Evolutionary conservation across 164 flowering plant species (phyloP).

Genomic region (Aristolochia contorta): DNA sequence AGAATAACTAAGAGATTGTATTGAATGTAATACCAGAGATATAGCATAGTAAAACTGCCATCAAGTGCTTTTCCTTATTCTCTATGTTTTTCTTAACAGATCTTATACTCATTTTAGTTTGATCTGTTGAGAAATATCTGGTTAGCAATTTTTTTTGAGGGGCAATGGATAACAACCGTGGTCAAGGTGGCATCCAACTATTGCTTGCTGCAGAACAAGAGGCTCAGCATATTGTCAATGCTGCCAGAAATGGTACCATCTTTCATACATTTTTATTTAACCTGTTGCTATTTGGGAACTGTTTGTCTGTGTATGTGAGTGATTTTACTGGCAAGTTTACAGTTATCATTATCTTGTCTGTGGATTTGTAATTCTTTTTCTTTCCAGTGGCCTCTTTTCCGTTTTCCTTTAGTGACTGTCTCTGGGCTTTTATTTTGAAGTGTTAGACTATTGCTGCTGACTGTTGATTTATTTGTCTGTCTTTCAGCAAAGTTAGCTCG

Average conservation of each 20-base stretch:
- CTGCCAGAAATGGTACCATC: slow-evolving; percentile 47
- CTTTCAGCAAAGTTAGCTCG: slow-evolving; percentile 49
- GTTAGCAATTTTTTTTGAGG: slow-evolving; percentile 14
- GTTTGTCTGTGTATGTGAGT: no score
- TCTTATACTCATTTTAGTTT: no score
- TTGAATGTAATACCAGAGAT: no score
- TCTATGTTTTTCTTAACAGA: no score
- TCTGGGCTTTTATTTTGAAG: not conserved
- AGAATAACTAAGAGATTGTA: no score
- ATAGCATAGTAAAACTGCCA: no score
- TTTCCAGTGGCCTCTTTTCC: no score
- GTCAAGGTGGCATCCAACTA: slow-evolving; percentile 57
- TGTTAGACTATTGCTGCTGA: no score
- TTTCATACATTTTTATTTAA: not conserved
- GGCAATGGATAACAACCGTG: slow-evolving; percentile 37
- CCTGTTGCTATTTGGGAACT: not conserved
- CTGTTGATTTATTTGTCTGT: not conserved
- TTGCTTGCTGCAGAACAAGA: slow-evolving; percentile 74
- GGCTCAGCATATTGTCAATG: slow-evolving; percentile 65
- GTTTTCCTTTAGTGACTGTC: not conserved
- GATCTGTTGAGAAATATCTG: slow-evolving; percentile 5
- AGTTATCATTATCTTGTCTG: no score
- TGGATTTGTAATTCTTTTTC: no score
- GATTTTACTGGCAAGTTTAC: no score
- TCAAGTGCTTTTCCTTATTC: no score